Evolutionary conservation across 2,329 filamentous ascomycete species (phyloP).

Genomic region (Alternaria rosae): DNA sequence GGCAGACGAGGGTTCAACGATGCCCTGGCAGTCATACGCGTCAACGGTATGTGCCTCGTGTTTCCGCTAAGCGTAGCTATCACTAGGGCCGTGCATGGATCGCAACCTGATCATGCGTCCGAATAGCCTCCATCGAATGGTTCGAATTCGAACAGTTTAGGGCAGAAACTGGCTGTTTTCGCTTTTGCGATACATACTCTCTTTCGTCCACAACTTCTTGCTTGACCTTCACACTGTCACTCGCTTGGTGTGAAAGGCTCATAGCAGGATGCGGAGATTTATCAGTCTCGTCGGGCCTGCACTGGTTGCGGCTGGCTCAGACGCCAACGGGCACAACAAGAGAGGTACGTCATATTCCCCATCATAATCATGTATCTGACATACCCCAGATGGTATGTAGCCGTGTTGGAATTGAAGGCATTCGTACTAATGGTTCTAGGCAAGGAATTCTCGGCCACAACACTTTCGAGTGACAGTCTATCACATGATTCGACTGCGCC

Average conservation of each 20-base stretch:
- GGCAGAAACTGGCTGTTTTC: slow-evolving; percentile 10
- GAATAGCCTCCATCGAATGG: slow-evolving; percentile 10
- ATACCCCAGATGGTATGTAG: slow-evolving; percentile 27
- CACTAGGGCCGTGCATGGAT: slow-evolving; percentile 32
- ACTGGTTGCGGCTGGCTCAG: slow-evolving; percentile 24
- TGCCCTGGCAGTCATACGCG: slow-evolving; percentile 12
- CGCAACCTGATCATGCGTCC: slow-evolving; percentile 23
- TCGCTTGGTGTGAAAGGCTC: slow-evolving; percentile 27
- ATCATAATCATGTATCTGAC: slow-evolving; percentile 13
- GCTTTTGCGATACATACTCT: slow-evolving; percentile 1
- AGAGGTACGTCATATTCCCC: slow-evolving; percentile 27
- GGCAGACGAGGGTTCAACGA: slow-evolving; percentile 23
- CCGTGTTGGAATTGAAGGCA: background rate
- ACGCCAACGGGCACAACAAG: slow-evolving; percentile 11
- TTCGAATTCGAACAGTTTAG: slow-evolving; percentile 8
- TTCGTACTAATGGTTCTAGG: slow-evolving; percentile 5
- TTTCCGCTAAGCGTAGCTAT: slow-evolving; percentile 20
- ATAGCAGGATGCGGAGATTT: slow-evolving; percentile 32
- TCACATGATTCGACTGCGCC: background rate
- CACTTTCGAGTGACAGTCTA: background rate
- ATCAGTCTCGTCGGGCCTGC: slow-evolving; percentile 24
- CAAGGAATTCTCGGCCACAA: background rate
- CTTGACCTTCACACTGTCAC: slow-evolving; percentile 26
- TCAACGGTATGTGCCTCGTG: slow-evolving; percentile 28
- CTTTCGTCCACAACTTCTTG: slow-evolving; percentile 15